phyloP scores from a whole-genome alignment of 2,329 filamentous ascomycete species.

The Thelonectria olida region DNA sequence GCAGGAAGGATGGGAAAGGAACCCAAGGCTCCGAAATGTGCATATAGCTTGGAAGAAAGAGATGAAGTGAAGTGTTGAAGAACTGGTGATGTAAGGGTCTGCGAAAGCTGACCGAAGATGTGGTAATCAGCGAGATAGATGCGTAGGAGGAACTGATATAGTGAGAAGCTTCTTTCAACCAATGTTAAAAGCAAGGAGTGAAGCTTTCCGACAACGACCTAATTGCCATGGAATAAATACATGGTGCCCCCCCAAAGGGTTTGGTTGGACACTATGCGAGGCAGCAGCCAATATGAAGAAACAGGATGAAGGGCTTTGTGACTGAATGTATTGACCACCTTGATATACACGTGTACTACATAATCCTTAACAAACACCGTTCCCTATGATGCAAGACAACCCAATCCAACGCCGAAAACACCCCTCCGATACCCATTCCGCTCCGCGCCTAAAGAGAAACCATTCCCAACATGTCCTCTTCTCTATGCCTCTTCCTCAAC shows the following conservation, averaged over 20 bases:
- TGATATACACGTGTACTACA: neutral
- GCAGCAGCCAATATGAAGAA: neutral
- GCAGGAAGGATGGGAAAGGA: too few species aligned
- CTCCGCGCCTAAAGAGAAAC: constrained; percentile 10
- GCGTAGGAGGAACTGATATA: too few species aligned
- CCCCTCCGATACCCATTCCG: constrained; percentile 32
- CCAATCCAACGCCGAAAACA: constrained; percentile 41
- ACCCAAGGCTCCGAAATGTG: too few species aligned
- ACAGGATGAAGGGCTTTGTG: neutral
- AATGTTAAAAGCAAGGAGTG: neutral
- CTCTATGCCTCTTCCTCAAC: constrained; percentile 21
- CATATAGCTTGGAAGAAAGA: too few species aligned
- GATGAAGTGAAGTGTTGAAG: too few species aligned
- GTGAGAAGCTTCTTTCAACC: neutral
- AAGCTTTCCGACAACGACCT: neutral
- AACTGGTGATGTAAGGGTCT: too few species aligned
- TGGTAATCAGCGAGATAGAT: too few species aligned
- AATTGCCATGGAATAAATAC: too few species aligned
- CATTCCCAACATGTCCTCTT: constrained; percentile 13
- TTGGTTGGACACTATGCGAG: neutral
- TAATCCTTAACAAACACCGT: constrained; percentile 30
- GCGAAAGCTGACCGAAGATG: too few species aligned
- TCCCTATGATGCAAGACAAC: constrained; percentile 39
- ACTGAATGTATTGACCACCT: neutral
- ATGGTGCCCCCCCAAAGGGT: neutral